Base-by-base conservation (phyloP, 768 basidiomycete genomes). In the Suillus subluteus region DNA sequence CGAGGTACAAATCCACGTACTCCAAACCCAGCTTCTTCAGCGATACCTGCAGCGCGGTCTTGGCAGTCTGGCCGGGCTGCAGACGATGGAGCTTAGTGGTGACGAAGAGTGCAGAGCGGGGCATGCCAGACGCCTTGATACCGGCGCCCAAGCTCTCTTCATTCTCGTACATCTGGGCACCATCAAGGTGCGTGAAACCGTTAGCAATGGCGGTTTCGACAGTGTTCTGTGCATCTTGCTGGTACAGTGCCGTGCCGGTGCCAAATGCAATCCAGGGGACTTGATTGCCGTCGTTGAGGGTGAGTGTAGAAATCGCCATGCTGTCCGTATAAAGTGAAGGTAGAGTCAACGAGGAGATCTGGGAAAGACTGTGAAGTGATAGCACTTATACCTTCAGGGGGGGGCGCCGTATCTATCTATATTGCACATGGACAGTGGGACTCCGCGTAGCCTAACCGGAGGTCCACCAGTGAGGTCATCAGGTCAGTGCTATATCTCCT, bases 51-150 rank as follows among this genome's bases (percentile, higher is more conserved):
- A 87, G 72, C 8, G 75, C 78, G 11, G 78, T 76, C 38, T 74
- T 73, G 26, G 83, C 50, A 26, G 50, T 52, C 50, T 52, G 50
- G 23, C 13, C 23, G 13, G 50, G 50, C 2, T 73, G 68, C 7
- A 79, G 62, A 30, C 61, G 70, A 21, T 38, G 61, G 13, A 83
- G 73, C 74, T 84, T 83, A 26, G 82, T 82, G 30, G 81, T 81
- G 65, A 87, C 73, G 73, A 75, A 87, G 6, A 87, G 74, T 62
- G 75, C 72, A 2, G 71, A 71, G 65, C 82, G 79, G 6, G 79
- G 68, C 35, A 76, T 74, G n/a, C 79, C 78, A 6, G 79, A 75
- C 0, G 71, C 50, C 21, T 68, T 64, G 56, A 79, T 62, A 21
- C 71, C 81, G 1, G 69, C 75, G 12, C 81, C 81, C 56, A 81